phyloP scores from a whole-genome alignment of 805 yeast species.

The Ogataea philodendri region DNA sequence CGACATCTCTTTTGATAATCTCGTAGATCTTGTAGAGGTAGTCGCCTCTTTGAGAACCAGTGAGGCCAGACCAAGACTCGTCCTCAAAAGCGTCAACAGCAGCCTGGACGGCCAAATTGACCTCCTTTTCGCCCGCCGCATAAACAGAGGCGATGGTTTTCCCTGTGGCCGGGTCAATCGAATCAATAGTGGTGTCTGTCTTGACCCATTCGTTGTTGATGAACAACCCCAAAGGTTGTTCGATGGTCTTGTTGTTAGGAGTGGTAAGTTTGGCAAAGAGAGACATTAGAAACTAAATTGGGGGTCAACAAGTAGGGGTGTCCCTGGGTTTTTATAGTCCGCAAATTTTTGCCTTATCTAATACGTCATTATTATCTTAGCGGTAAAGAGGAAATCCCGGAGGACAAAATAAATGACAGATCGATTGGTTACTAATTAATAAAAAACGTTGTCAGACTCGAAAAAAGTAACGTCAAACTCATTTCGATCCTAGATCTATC shows the following conservation, averaged over 20 bases:
- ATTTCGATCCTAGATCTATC: no score
- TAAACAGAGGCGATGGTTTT: conserved; percentile 56
- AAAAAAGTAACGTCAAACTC: no score
- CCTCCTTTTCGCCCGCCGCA: conserved; percentile 56
- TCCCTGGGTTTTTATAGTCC: no score
- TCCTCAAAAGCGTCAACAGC: conserved; percentile 59
- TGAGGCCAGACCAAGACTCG: conserved; percentile 44
- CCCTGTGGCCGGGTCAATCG: conserved; percentile 46
- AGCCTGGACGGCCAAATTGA: conserved; percentile 64
- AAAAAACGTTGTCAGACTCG: no score
- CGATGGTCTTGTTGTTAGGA: conserved; percentile 31
- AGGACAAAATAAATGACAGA: no score
- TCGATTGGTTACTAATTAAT: no score
- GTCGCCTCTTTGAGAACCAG: conserved; percentile 53
- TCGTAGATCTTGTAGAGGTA: conserved; percentile 51
- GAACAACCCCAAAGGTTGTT: conserved; percentile 51
- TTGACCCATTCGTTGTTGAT: conserved; percentile 54
- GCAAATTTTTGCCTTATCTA: no score
- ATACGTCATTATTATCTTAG: no score
- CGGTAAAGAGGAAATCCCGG: no score
- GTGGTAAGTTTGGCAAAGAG: conserved; percentile 29
- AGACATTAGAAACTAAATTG: no score
- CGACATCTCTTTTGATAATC: conserved; percentile 48
- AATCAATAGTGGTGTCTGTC: conserved; percentile 25
- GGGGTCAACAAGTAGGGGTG: neutral